Conservation (phyloP, 495 filamentous ascomycete species). For the Penicillium coprophilum region DNA sequence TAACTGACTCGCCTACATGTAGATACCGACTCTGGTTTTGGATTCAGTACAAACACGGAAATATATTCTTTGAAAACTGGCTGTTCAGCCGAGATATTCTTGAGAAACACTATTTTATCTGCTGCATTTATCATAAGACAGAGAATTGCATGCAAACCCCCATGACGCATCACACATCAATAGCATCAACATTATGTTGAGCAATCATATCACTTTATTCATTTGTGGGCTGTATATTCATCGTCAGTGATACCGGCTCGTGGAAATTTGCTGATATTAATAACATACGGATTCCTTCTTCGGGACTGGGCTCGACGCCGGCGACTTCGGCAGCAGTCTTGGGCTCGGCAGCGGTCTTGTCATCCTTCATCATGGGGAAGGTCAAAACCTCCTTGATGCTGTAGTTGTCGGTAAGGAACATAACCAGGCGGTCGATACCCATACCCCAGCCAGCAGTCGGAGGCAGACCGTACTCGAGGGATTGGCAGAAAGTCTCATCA, state of each 20-base stretch:
- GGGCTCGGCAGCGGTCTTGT: conserved; percentile 46
- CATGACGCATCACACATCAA: conserved; percentile 1
- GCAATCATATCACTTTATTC: conserved; percentile 22
- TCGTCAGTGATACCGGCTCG: conserved; percentile 30
- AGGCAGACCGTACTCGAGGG: conserved; percentile 83
- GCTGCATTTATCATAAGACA: conserved; percentile 17
- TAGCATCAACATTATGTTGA: conserved; percentile 7
- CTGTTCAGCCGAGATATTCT: conserved; percentile 6
- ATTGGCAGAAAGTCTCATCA: conserved; percentile 88
- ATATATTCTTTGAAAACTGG: neutral
- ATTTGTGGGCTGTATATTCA: conserved; percentile 42
- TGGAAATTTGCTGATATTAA: conserved; percentile 31
- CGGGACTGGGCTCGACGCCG: conserved; percentile 60
- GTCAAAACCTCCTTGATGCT: conserved; percentile 93
- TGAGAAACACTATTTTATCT: conserved; percentile 13
- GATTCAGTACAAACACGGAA: neutral
- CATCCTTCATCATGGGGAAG: conserved; percentile 86
- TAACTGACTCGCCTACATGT: neutral
- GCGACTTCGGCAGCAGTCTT: conserved; percentile 66
- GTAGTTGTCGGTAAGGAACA: conserved; percentile 97
- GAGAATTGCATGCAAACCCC: conserved; percentile 11
- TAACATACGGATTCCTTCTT: conserved; percentile 68
- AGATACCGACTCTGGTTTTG: neutral
- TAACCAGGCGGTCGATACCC: conserved; percentile 94
- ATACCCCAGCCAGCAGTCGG: conserved; percentile 97